These are phyloP conservation scores for Margaritispora aquatica DNA, from an alignment of 495 filamentous ascomycete genomes.

Conservation along the genomic window DNA sequence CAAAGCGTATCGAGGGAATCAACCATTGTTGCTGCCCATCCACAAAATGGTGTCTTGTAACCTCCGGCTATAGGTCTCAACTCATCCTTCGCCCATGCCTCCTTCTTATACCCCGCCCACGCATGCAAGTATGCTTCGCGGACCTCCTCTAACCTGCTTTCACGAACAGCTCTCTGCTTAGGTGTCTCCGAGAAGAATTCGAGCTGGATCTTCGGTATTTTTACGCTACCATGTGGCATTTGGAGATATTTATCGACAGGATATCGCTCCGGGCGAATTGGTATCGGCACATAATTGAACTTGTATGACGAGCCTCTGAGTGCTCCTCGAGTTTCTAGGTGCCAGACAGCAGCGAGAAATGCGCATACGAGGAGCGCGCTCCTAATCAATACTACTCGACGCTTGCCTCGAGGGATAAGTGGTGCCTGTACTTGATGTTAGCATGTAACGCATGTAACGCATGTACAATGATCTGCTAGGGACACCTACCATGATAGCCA, in stretches of 20 bases:
- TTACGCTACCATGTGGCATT: slow-evolving; percentile 5
- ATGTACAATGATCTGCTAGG: neutral
- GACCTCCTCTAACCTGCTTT: slow-evolving; percentile 57
- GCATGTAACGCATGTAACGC: no score
- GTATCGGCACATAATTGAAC: slow-evolving; percentile 15
- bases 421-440: neutral
- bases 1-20: slow-evolving; percentile 82
- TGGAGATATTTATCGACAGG: slow-evolving; percentile 5
- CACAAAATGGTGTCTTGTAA: slow-evolving; percentile 72
- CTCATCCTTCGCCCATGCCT: slow-evolving; percentile 87
- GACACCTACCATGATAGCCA: neutral
- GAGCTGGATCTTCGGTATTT: slow-evolving; percentile 22
- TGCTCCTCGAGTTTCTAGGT: neutral
- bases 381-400: neutral
- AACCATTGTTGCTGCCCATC: slow-evolving; percentile 91
- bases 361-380: neutral
- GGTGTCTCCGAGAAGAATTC: slow-evolving; percentile 6
- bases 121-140: slow-evolving; percentile 68
- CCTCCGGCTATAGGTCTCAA: slow-evolving; percentile 60
- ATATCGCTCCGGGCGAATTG: slow-evolving; percentile 20
- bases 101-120: slow-evolving; percentile 77
- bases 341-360: neutral
- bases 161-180: slow-evolving; percentile 46
- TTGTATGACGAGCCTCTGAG: neutral
- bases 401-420: neutral